Evolutionary conservation across 2,329 filamentous ascomycete genomes (phyloP).

Genomic region (Microcyclospora tardicrescens): DNA sequence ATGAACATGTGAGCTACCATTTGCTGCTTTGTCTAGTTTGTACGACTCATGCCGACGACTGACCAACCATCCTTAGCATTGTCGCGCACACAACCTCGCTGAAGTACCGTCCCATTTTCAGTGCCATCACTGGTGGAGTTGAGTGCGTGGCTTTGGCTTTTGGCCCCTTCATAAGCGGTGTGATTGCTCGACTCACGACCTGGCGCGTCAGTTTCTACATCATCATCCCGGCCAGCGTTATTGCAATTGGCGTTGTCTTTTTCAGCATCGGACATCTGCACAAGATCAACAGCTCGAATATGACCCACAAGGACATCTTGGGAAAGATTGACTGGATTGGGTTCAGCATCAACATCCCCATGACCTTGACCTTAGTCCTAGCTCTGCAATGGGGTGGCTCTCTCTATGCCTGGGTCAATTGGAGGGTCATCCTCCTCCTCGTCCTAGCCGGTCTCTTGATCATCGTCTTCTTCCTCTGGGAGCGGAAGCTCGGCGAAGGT

Average conservation of each 20-base stretch:
- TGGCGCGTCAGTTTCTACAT: constrained; percentile 40
- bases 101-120: constrained; percentile 22
- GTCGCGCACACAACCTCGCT: constrained; percentile 18
- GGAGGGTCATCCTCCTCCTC: constrained; percentile 4
- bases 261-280: constrained; percentile 2
- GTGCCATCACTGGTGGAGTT: constrained; percentile 1
- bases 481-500: neutral
- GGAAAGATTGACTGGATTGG: constrained; percentile 2
- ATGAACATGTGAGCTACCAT: constrained; percentile 16
- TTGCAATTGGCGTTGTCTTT: constrained; percentile 7
- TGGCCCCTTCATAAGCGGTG: constrained; percentile 28
- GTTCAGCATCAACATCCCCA: constrained; percentile 1
- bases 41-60: neutral
- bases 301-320: constrained; percentile 1
- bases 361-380: constrained; percentile 4
- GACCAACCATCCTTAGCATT: constrained; percentile 5
- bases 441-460: constrained; percentile 1
- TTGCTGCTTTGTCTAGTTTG: neutral
- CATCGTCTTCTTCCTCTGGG: neutral
- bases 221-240: constrained; percentile 34
- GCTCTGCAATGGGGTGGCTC: constrained; percentile 7
- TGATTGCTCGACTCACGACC: constrained; percentile 20
- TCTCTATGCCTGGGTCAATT: constrained; percentile 5
- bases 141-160: constrained; percentile 24
- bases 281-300: constrained; percentile 1